Evolutionary conservation across 805 yeast genomes (phyloP).

Genomic region (Lipomyces starkeyi): DNA sequence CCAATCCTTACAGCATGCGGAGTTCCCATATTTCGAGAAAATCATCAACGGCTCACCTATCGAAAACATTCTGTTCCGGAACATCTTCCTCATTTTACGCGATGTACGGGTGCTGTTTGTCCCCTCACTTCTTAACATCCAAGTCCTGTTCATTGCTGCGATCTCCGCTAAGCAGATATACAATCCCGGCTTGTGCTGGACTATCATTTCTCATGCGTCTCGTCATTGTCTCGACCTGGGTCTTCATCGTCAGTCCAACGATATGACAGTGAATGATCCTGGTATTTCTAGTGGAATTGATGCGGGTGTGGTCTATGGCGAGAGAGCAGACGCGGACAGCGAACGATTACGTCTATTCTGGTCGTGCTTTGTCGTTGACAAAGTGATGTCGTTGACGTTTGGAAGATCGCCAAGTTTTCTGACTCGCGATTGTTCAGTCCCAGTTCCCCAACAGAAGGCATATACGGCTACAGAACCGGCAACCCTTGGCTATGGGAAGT

Average conservation of each 20-base stretch:
- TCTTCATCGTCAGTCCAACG: conserved; percentile 14
- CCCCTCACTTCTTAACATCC: conserved; percentile 28
- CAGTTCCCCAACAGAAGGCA: conserved; percentile 22
- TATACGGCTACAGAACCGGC: conserved; percentile 13
- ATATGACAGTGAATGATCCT: not conserved
- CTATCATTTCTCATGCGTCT: conserved; percentile 30
- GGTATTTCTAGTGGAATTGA: conserved; percentile 18
- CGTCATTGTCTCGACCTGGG: conserved; percentile 34
- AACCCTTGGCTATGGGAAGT: conserved; percentile 27
- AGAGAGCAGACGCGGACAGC: conserved; percentile 6
- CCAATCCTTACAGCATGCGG: conserved; percentile 17
- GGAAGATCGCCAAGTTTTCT: conserved; percentile 34
- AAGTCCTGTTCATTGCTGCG: conserved; percentile 29
- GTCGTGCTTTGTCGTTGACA: conserved; percentile 30
- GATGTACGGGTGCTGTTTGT: conserved; percentile 29
- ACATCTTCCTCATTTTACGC: conserved; percentile 28
- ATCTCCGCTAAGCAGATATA: conserved; percentile 30
- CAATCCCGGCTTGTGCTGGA: conserved; percentile 36
- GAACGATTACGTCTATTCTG: conserved; percentile 32
- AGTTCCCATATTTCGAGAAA: not conserved
- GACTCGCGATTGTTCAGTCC: conserved; percentile 22
- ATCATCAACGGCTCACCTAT: conserved; percentile 15
- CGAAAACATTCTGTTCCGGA: conserved; percentile 25
- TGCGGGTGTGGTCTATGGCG: conserved; percentile 27
- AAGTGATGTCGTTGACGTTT: conserved; percentile 30